A percentile compares a stretch with the other conserved stretches of the same genome.
These are phyloP conservation scores for Toxoplasma gondii DNA, from an alignment of 169 alveolate species.

Conservation along the genomic window DNA sequence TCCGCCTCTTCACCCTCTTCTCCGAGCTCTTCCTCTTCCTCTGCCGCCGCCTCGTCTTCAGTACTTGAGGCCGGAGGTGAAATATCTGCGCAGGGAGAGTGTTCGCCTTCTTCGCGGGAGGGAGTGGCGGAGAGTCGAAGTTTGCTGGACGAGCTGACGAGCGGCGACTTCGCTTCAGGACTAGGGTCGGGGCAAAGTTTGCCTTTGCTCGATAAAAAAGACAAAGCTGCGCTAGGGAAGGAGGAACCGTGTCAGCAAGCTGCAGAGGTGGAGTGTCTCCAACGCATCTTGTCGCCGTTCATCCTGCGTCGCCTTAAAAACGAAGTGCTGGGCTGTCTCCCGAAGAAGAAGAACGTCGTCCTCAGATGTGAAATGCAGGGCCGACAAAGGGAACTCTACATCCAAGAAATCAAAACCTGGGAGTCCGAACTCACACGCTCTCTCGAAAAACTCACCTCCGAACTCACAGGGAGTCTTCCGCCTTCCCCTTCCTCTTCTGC, in stretches of 20 bases:
- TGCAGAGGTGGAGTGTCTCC: constrained; percentile 77
- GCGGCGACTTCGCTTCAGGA: not conserved
- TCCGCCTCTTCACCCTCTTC: not conserved
- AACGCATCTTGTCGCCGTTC: constrained; percentile 88
- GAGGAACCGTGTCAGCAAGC: constrained; percentile 36
- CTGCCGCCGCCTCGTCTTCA: not conserved
- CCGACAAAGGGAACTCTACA: constrained; percentile 61
- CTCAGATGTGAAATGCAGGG: constrained; percentile 67
- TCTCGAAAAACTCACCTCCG: constrained; percentile 49
- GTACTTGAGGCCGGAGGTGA: not conserved
- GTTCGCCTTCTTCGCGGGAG: not conserved
- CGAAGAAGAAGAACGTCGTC: constrained; percentile 76
- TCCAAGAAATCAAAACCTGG: constrained; percentile 25
- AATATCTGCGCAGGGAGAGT: not conserved
- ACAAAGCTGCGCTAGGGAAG: not conserved
- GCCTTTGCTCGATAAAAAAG: not conserved
- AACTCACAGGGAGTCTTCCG: not conserved
- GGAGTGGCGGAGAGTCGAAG: not conserved
- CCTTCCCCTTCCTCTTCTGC: not conserved
- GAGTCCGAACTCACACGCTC: constrained; percentile 39
- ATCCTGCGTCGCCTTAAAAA: constrained; percentile 86
- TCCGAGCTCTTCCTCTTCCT: not conserved
- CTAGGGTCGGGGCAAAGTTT: not conserved
- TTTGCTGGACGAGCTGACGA: not conserved
- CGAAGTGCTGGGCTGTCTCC: constrained; percentile 86